A percentile compares a stretch with the other conserved stretches of the same genome.
Evolutionary conservation across 345 rosid species (phyloP).

Genomic region (Anastatica hierochuntica): DNA sequence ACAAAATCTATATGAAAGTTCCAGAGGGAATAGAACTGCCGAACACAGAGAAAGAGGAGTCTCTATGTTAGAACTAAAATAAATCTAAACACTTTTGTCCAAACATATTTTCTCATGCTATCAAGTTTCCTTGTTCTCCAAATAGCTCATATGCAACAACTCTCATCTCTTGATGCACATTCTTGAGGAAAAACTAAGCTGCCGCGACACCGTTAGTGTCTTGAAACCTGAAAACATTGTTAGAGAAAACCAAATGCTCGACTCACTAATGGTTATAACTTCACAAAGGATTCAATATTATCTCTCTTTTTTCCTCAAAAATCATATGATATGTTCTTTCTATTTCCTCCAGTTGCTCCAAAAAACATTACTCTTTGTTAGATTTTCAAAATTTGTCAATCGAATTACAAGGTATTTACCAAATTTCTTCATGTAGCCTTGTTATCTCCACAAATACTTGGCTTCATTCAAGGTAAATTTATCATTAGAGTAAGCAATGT

Average conservation of each 20-base stretch:
- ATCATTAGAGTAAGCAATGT: constrained; percentile 59
- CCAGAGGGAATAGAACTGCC: too few species aligned
- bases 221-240: constrained; percentile 67
- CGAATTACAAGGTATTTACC: constrained; percentile 69
- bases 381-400: constrained; percentile 86
- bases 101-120: constrained; percentile 63
- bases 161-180: constrained; percentile 72
- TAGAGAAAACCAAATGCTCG: not conserved
- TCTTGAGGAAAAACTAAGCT: constrained; percentile 88
- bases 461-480: constrained; percentile 72
- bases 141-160: constrained; percentile 56
- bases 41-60: too few species aligned
- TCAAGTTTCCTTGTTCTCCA: constrained; percentile 50
- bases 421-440: constrained; percentile 52
- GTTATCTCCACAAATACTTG: constrained; percentile 80
- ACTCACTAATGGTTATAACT: not conserved
- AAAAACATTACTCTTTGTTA: constrained; percentile 57
- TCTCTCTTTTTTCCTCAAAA: constrained; percentile 2
- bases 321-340: constrained; percentile 87
- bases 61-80: too few species aligned
- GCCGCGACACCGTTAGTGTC: constrained; percentile 88
- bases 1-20: too few species aligned
- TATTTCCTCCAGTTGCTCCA: constrained; percentile 93
- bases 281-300: not conserved
- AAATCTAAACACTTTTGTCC: too few species aligned